phyloP scores from a whole-genome alignment of 192 early-diverging fungal species.

The Coemansia sp. region DNA sequence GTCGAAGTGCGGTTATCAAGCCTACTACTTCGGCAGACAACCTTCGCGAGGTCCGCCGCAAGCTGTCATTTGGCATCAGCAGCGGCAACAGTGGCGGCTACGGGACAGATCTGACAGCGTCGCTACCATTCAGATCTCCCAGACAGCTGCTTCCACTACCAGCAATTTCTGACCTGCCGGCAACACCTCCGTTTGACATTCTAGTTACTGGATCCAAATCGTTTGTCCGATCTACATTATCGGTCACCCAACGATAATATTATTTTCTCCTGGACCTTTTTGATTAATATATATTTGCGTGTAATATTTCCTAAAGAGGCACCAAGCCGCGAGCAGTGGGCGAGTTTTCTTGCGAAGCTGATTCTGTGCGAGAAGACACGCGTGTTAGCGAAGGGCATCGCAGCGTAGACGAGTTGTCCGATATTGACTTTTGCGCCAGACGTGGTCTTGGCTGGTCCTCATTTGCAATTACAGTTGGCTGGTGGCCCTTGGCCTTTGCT shows the following conservation, averaged over 20 bases:
- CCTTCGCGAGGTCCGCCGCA: slow-evolving; percentile 28
- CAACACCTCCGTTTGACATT: slow-evolving; percentile 21
- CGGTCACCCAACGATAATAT: slow-evolving; percentile 19
- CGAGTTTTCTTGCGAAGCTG: neutral
- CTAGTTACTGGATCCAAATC: slow-evolving; percentile 45
- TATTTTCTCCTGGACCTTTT: neutral
- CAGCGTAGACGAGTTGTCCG: neutral
- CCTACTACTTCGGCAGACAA: slow-evolving; percentile 38
- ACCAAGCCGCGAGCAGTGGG: neutral
- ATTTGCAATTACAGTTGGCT: neutral
- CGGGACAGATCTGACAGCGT: slow-evolving; percentile 26
- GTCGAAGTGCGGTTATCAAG: slow-evolving; percentile 19
- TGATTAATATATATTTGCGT: slow-evolving; percentile 2
- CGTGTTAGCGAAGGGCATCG: neutral
- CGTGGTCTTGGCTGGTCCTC: neutral
- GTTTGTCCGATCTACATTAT: slow-evolving; percentile 41
- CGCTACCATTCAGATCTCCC: slow-evolving; percentile 29
- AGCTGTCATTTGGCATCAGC: slow-evolving; percentile 27
- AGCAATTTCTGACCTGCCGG: neutral
- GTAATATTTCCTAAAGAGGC: neutral
- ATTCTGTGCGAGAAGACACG: neutral
- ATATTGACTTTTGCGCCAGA: neutral
- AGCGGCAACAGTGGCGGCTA: neutral
- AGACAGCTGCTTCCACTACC: slow-evolving; percentile 13
- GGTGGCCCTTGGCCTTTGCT: neutral